These are phyloP conservation scores for Saccharomyces hybrid DNA, from an alignment of 1,139 yeast genomes.

Conservation along the genomic window DNA sequence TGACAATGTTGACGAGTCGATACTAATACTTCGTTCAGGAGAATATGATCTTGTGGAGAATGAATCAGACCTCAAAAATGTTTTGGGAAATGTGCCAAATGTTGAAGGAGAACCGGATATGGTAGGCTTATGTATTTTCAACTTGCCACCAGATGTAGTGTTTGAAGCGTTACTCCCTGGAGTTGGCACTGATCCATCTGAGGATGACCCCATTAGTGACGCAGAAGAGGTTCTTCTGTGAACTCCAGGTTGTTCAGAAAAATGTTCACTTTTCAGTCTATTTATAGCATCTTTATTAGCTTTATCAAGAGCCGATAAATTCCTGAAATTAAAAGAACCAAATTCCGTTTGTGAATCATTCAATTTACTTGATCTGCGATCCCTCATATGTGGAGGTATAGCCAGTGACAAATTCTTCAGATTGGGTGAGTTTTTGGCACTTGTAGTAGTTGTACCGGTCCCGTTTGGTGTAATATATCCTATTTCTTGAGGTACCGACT, in stretches of 20 bases:
- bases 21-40: slow-evolving; percentile 22
- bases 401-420: slow-evolving; percentile 39
- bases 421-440: slow-evolving; percentile 25
- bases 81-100: slow-evolving; percentile 4
- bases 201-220: slow-evolving; percentile 32
- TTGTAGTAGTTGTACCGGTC: not conserved
- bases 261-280: slow-evolving; percentile 73
- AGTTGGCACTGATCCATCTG: slow-evolving; percentile 23
- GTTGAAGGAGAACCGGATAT: slow-evolving; percentile 3
- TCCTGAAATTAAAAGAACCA: slow-evolving; percentile 88
- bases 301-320: slow-evolving; percentile 80
- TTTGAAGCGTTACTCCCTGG: slow-evolving; percentile 9
- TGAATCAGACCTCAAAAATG: slow-evolving; percentile 18
- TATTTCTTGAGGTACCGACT: slow-evolving; percentile 17
- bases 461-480: not conserved
- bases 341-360: slow-evolving; percentile 73
- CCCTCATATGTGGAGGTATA: slow-evolving; percentile 50
- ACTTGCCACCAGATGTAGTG: not conserved
- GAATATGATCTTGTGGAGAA: slow-evolving; percentile 24
- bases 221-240: slow-evolving; percentile 27
- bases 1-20: slow-evolving; percentile 13
- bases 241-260: slow-evolving; percentile 36
- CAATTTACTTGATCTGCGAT: slow-evolving; percentile 57
- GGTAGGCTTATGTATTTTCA: slow-evolving; percentile 1
- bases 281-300: slow-evolving; percentile 92